Conservation (phyloP, 2,329 filamentous ascomycete species). For the Pyricularia grisea region DNA sequence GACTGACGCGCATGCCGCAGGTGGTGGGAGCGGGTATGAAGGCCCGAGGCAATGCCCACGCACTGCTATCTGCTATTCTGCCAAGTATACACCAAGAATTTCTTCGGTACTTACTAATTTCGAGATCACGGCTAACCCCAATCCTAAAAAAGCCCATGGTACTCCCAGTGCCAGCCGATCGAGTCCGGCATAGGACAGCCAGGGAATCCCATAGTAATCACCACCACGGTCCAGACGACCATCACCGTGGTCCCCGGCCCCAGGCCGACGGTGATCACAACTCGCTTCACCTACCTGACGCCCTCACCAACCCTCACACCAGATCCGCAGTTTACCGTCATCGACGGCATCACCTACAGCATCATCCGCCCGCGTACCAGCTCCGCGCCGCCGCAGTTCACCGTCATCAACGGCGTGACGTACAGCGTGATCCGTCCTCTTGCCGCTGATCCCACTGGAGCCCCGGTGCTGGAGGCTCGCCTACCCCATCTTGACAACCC, state of each 20-base stretch:
- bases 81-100: neutral
- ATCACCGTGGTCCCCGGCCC: conserved; percentile 5
- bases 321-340: neutral
- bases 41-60: neutral
- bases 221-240: conserved; percentile 7
- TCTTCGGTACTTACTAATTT: no score
- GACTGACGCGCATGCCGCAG: neutral
- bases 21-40: neutral
- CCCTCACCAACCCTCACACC: conserved; percentile 5
- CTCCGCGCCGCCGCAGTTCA: no score
- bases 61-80: neutral
- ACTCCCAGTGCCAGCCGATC: conserved; percentile 9
- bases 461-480: neutral
- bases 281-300: conserved; percentile 5
- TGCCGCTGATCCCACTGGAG: neutral
- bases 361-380: neutral
- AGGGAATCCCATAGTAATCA: conserved; percentile 5
- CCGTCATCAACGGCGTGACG: no score
- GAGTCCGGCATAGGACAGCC: conserved; percentile 5
- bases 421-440: neutral
- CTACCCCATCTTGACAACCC: neutral
- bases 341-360: conserved; percentile 4
- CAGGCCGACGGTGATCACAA: conserved; percentile 6
- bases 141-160: conserved; percentile 5
- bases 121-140: neutral